Base-by-base conservation (phyloP, 352 stramenopile species). In the Pythium aphanidermatum region DNA sequence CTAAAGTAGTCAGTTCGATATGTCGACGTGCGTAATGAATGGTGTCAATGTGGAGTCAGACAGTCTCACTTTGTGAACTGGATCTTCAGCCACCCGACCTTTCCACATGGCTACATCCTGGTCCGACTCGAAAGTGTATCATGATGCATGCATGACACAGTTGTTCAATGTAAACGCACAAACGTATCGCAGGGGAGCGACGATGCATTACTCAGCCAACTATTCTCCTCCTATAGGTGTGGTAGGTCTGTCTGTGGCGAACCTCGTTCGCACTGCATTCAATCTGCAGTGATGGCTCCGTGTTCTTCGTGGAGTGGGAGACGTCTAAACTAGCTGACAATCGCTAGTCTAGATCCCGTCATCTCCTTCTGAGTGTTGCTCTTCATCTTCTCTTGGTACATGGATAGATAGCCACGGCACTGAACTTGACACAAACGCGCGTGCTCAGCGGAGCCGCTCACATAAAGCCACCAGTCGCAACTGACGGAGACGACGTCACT, bases 211-310 rank as follows among this genome's bases (percentile, higher is more conserved):
- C n/a, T n/a, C n/a, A n/a, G n/a, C n/a, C n/a, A n/a, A n/a, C n/a
- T n/a, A n/a, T n/a, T n/a, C n/a, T n/a, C n/a, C n/a, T n/a, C n/a
- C n/a, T n/a, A n/a, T n/a, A n/a, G n/a, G n/a, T n/a, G n/a, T n/a
- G n/a, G n/a, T n/a, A n/a, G n/a, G n/a, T n/a, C n/a, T n/a, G n/a
- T n/a, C n/a, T n/a, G n/a, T n/a, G n/a, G n/a, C n/a, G n/a, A n/a
- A n/a, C n/a, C n/a, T n/a, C n/a, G n/a, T n/a, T n/a, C 4, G 21
- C 25, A 37, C 39, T 55, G 47, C 47, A 55, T 55, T 55, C 47
- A 4, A 43, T 55, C 47, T 55, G 47, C 47, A 55, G 36, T 32
- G 17, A n/a, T n/a, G n/a, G n/a, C n/a, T n/a, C n/a, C n/a, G n/a
- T n/a, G n/a, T n/a, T n/a, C n/a, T n/a, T n/a, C n/a, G n/a, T n/a